Conservation (phyloP, 1,284 basidiomycete genomes). For the Microbotryum violaceum region DNA sequence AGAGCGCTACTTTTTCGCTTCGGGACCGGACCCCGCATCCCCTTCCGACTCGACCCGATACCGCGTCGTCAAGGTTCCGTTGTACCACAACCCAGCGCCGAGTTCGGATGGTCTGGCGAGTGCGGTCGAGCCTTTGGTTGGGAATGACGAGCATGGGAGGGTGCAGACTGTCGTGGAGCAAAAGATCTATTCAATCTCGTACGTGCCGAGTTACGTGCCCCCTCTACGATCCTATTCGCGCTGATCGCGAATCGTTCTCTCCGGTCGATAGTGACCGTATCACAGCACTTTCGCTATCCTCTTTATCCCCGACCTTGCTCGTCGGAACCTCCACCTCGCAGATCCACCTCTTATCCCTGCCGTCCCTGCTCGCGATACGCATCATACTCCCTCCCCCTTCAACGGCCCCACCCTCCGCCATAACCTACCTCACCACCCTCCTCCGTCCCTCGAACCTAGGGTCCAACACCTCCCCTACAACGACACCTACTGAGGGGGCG, state of each 20-base stretch:
- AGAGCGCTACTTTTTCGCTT: constrained; percentile 82
- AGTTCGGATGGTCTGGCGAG: constrained; percentile 9
- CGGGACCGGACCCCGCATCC: constrained; percentile 36
- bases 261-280: constrained; percentile 46
- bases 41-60: constrained; percentile 46
- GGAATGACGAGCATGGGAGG: constrained; percentile 51
- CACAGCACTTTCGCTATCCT: constrained; percentile 63
- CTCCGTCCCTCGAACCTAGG: constrained; percentile 74
- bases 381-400: constrained; percentile 58
- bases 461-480: constrained; percentile 50
- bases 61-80: constrained; percentile 39
- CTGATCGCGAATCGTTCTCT: not conserved
- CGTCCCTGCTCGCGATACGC: constrained; percentile 79
- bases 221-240: too few species aligned
- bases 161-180: constrained; percentile 56
- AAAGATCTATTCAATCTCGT: constrained; percentile 54
- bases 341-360: constrained; percentile 77
- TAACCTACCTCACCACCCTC: constrained; percentile 66
- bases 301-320: constrained; percentile 55
- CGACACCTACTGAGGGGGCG: not conserved
- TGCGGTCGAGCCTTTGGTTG: constrained; percentile 64
- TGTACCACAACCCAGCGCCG: constrained; percentile 21
- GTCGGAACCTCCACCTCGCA: constrained; percentile 46
- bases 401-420: constrained; percentile 51
- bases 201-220: constrained; percentile 29